Percentiles rank a stretch among this genome's conserved stretches.
phyloP scores from a whole-genome alignment of 495 filamentous ascomycete species.

The Terfezia claveryi region DNA sequence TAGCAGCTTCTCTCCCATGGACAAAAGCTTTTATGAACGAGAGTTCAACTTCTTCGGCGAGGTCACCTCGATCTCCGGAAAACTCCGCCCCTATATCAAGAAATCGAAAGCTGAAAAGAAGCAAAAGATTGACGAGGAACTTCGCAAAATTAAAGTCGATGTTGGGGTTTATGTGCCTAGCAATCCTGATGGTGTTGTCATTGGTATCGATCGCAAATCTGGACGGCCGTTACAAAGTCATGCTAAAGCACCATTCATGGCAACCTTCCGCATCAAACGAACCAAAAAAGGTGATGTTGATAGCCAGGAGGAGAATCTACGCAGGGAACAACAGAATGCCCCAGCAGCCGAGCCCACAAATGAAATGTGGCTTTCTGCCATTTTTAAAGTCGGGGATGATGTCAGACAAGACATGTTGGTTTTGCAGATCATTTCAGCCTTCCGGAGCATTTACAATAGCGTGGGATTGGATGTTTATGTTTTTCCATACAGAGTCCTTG shows the following conservation, averaged over 20 bases:
- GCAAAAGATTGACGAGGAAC: conserved; percentile 94
- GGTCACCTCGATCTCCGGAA: conserved; percentile 84
- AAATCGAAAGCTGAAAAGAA: conserved; percentile 90
- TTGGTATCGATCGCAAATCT: conserved; percentile 92
- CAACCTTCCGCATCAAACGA: conserved; percentile 88
- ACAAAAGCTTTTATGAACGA: conserved; percentile 72
- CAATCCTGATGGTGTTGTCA: conserved; percentile 88
- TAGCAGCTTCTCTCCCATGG: conserved; percentile 51
- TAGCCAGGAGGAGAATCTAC: conserved; percentile 24
- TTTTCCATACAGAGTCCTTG: conserved; percentile 90
- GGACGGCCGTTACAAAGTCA: conserved; percentile 94
- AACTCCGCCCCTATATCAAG: conserved; percentile 83
- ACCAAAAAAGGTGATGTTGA: conserved; percentile 28
- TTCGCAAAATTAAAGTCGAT: conserved; percentile 88
- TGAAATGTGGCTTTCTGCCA: conserved; percentile 95
- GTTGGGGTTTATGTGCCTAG: conserved; percentile 92
- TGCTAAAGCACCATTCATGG: conserved; percentile 97
- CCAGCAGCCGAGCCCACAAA: conserved; percentile 32
- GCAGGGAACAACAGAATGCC: conserved; percentile 19
- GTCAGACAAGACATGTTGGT: conserved; percentile 94
- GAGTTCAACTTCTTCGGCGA: conserved; percentile 98
- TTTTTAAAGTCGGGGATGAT: conserved; percentile 99
- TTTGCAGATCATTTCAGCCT: conserved; percentile 91
- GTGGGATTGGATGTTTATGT: conserved; percentile 93
- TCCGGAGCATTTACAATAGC: conserved; percentile 83